Conservation (phyloP, 768 basidiomycete genomes). For the Mycena metata region DNA sequence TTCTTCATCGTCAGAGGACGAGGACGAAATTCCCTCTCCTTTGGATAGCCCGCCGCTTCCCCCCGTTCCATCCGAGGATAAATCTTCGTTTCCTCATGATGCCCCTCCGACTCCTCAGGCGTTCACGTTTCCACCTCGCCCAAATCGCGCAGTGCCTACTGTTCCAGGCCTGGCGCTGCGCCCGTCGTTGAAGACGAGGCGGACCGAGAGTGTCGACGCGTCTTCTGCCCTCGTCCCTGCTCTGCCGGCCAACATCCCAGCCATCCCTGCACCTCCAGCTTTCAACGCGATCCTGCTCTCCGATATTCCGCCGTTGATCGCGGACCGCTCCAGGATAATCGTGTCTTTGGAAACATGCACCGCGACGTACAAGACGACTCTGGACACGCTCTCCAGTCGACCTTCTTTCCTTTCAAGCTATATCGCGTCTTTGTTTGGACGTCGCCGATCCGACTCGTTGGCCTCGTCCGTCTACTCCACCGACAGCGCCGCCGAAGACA, state of each 20-base stretch:
- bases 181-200: slow-evolving; percentile 56
- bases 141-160: slow-evolving; percentile 49
- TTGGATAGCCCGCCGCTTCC: slow-evolving; percentile 69
- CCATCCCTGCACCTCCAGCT: slow-evolving; percentile 62
- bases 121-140: slow-evolving; percentile 48
- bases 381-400: slow-evolving; percentile 76
- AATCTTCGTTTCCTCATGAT: slow-evolving; percentile 38
- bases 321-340: slow-evolving; percentile 74
- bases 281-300: slow-evolving; percentile 80
- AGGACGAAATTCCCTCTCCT: slow-evolving; percentile 46
- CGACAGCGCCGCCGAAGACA: slow-evolving; percentile 60
- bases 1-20: slow-evolving; percentile 36
- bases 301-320: slow-evolving; percentile 58
- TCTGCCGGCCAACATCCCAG: slow-evolving; percentile 59
- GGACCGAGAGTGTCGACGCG: slow-evolving; percentile 53
- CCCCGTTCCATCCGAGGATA: slow-evolving; percentile 56
- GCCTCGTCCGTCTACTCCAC: slow-evolving; percentile 70
- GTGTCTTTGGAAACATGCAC: slow-evolving; percentile 84
- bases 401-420: slow-evolving; percentile 77
- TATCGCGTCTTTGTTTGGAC: slow-evolving; percentile 59
- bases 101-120: slow-evolving; percentile 44
- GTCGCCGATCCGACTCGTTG: slow-evolving; percentile 54
- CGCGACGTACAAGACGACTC: slow-evolving; percentile 71
- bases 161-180: slow-evolving; percentile 46
- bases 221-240: slow-evolving; percentile 64